Percentiles rank a stretch among this genome's conserved stretches.
phyloP scores from a whole-genome alignment of 176 grass and related monocot species.

The Saccharum officinarum region DNA sequence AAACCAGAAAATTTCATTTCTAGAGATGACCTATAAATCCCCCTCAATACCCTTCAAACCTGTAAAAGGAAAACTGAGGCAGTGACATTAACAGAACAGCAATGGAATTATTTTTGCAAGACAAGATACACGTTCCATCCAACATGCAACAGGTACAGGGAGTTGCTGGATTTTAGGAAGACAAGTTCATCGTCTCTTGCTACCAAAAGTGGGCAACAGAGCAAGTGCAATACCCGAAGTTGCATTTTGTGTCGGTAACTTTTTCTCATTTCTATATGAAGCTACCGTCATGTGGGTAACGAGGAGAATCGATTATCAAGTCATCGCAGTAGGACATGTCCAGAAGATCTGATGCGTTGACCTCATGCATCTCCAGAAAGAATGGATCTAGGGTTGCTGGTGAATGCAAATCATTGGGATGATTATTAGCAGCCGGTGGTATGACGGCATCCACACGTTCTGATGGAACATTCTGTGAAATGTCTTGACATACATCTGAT shows the following conservation, averaged over 20 bases:
- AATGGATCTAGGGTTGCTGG: slow-evolving; percentile 6
- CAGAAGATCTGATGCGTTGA: slow-evolving; percentile 29
- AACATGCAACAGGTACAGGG: neutral
- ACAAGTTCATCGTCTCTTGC: neutral
- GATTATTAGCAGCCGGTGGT: neutral
- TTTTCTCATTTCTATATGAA: slow-evolving; percentile 12
- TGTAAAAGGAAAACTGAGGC: neutral
- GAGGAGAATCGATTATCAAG: slow-evolving; percentile 47
- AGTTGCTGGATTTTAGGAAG: slow-evolving; percentile 13
- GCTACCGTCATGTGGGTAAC: slow-evolving; percentile 22
- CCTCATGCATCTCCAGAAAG: slow-evolving; percentile 13
- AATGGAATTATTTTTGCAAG: neutral
- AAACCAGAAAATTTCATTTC: neutral
- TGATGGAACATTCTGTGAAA: slow-evolving; percentile 29
- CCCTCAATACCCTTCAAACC: neutral
- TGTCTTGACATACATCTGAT: slow-evolving; percentile 28
- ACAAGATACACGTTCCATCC: neutral
- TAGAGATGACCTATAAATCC: neutral
- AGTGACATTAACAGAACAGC: neutral
- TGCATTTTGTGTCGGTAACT: slow-evolving; percentile 4
- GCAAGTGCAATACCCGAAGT: neutral
- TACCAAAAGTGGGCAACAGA: neutral
- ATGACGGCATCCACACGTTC: neutral
- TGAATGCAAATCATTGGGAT: slow-evolving; percentile 24
- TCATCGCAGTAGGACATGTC: slow-evolving; percentile 51